Base-by-base conservation (phyloP, 179 eudicot genomes). In the Corrigiola litoralis region DNA sequence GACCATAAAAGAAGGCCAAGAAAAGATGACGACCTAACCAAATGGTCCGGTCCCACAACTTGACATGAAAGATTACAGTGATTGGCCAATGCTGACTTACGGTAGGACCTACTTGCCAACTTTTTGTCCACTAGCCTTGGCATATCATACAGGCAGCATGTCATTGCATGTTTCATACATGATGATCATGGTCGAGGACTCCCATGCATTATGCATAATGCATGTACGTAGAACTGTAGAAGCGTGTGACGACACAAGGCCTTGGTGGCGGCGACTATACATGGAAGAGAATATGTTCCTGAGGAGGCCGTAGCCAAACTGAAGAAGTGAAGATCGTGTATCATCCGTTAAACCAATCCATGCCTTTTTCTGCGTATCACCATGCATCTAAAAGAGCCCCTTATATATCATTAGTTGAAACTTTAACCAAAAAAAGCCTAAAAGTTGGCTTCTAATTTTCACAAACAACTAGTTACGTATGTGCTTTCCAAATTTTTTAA, bases 271-370 rank as follows among this genome's bases (percentile, higher is more conserved):
- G 62, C 38, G 56, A 63, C 44, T 16, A 71, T 45, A 54, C 68
- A 45, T 1, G 16, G 12, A 51, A 46, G 65, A 38, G 79, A 75
- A 75, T 70, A 75, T 45, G 67, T 75, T 70, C 73, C 25, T 21
- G 36, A 21, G 29, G 34, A 52, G 57, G 57, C 57, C 29, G 12
- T n/a, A 67, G 67, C 58, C 63, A 45, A 57, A 57, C 45, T 13
- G 33, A 68, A 31, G 73, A 68, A 57, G 36, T 13, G 33, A 68
- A 31, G 73, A 68, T 74, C 45, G 78, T 74, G 73, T 57, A 54
- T 63, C 64, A 73, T 46, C 58, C 63, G 27, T 61, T 47, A 61
- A 45, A n/a, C 72, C 62, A 61, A 58, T 41, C 21, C 41, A 54
- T 29, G 52, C 13, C 61, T 42, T 18, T 36, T 56, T 41, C 20